Evolutionary conservation across 148 eudicot genomes (phyloP).

Genomic region (Arctostaphylos glauca): DNA sequence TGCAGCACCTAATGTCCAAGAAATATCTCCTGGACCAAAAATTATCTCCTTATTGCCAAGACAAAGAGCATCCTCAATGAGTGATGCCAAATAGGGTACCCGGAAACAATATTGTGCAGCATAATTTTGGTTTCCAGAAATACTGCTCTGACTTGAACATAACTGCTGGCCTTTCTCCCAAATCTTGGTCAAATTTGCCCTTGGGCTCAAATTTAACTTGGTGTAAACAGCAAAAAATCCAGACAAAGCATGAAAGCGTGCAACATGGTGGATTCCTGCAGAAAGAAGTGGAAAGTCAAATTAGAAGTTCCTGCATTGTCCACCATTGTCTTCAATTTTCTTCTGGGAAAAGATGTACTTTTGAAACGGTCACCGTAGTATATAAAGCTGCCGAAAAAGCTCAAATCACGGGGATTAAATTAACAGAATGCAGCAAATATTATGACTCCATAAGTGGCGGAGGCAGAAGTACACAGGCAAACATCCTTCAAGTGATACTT

Average conservation of each 20-base stretch:
- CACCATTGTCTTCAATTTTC: neutral
- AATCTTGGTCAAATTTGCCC: slow-evolving; percentile 52
- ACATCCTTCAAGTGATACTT: slow-evolving; percentile 1
- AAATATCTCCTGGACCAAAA: slow-evolving; percentile 75
- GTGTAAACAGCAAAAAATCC: slow-evolving; percentile 76
- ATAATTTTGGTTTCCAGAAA: slow-evolving; percentile 23
- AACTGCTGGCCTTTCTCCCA: slow-evolving; percentile 56
- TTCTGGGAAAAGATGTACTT: neutral
- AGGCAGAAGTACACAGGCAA: neutral
- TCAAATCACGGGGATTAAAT: neutral
- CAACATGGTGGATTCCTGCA: slow-evolving; percentile 38
- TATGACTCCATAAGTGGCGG: neutral
- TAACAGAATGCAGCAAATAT: neutral
- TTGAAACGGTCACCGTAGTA: neutral
- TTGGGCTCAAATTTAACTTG: slow-evolving; percentile 46
- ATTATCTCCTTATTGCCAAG: slow-evolving; percentile 45
- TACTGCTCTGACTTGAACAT: slow-evolving; percentile 37
- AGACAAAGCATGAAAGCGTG: slow-evolving; percentile 72
- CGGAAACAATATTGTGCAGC: slow-evolving; percentile 55
- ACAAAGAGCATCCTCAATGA: slow-evolving; percentile 60
- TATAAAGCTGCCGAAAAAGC: neutral
- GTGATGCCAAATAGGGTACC: slow-evolving; percentile 60
- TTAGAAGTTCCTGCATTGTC: neutral
- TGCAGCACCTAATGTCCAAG: slow-evolving; percentile 85
- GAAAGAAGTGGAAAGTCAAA: slow-evolving; percentile 21